Percentiles rank a stretch among this genome's conserved stretches.
phyloP scores from a whole-genome alignment of 2,329 filamentous ascomycete species.

The Talaromyces sp. region DNA sequence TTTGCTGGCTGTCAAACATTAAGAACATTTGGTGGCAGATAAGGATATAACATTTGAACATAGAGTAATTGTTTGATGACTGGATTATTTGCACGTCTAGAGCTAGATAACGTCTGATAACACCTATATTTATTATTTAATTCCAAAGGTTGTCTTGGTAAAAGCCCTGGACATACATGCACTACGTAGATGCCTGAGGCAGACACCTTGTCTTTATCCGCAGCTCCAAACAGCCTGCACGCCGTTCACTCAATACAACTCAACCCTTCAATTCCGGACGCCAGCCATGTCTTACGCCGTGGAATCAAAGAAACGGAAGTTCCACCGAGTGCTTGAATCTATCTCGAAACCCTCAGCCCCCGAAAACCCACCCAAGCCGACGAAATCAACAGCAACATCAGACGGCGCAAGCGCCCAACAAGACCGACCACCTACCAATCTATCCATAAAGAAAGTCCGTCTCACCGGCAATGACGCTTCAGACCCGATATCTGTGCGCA shows the following conservation, averaged over 20 bases:
- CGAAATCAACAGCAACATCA: conserved; percentile 16
- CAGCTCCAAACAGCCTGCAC: conserved; percentile 16
- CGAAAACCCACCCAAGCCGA: conserved; percentile 23
- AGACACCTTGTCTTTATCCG: conserved; percentile 12
- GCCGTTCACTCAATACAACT: conserved; percentile 8
- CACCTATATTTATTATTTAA: too few species aligned
- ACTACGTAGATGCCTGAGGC: conserved; percentile 25
- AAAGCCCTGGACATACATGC: too few species aligned
- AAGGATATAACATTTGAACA: too few species aligned
- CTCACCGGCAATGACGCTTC: conserved; percentile 27
- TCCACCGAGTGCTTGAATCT: conserved; percentile 50
- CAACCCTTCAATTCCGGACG: conserved; percentile 3
- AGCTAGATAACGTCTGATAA: too few species aligned
- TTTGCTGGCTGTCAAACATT: conserved; percentile 12
- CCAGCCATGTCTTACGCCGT: conserved; percentile 47
- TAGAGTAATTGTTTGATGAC: too few species aligned
- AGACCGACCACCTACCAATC: conserved; percentile 28
- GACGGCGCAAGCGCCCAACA: conserved; percentile 14
- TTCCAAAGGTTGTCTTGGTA: too few species aligned
- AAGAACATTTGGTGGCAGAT: too few species aligned
- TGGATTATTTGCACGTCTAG: too few species aligned
- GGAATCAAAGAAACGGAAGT: conserved; percentile 52
- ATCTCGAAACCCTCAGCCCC: conserved; percentile 38
- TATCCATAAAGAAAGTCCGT: conserved; percentile 41
- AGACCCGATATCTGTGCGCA: conserved; percentile 26